phyloP scores from a whole-genome alignment of 805 yeast species.

The Komagataella pseudopastoris region DNA sequence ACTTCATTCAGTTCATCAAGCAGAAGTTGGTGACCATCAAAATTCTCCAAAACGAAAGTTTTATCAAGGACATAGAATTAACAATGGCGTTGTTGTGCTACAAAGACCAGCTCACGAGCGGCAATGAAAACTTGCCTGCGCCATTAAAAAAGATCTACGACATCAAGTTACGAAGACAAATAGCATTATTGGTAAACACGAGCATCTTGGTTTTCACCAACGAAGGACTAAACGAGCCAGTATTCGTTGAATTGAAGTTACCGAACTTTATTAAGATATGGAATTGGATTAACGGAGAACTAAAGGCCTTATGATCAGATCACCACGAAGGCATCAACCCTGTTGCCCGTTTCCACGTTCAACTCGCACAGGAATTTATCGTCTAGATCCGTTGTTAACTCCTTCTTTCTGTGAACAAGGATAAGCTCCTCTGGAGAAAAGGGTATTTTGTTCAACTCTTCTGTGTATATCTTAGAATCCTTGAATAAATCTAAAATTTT shows the following conservation, averaged over 20 bases:
- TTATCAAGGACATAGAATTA: slow-evolving; percentile 62
- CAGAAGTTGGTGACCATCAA: slow-evolving; percentile 25
- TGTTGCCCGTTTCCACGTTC: slow-evolving; percentile 41
- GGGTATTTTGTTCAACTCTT: slow-evolving; percentile 7
- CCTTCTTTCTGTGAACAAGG: slow-evolving; percentile 19
- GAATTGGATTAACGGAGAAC: slow-evolving; percentile 11
- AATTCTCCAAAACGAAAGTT: slow-evolving; percentile 27
- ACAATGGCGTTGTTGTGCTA: slow-evolving; percentile 71
- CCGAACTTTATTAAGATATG: slow-evolving; percentile 11
- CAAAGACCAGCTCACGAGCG: slow-evolving; percentile 15
- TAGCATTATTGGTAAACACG: slow-evolving; percentile 60
- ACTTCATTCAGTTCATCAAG: slow-evolving; percentile 44
- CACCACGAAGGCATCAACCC: slow-evolving; percentile 16
- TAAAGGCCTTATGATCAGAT: not conserved
- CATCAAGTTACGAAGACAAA: slow-evolving; percentile 43
- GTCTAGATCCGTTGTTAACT: slow-evolving; percentile 20
- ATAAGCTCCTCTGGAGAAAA: slow-evolving; percentile 17
- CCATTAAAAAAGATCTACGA: slow-evolving; percentile 44
- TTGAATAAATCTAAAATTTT: slow-evolving; percentile 44
- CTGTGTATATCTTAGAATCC: slow-evolving; percentile 22
- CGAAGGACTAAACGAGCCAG: slow-evolving; percentile 8
- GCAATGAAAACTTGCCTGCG: slow-evolving; percentile 32
- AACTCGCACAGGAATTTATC: slow-evolving; percentile 33
- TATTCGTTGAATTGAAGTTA: slow-evolving; percentile 1
- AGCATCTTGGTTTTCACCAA: slow-evolving; percentile 32